Base-by-base conservation (phyloP, 768 basidiomycete genomes). In the Leccinum truebloodii region DNA sequence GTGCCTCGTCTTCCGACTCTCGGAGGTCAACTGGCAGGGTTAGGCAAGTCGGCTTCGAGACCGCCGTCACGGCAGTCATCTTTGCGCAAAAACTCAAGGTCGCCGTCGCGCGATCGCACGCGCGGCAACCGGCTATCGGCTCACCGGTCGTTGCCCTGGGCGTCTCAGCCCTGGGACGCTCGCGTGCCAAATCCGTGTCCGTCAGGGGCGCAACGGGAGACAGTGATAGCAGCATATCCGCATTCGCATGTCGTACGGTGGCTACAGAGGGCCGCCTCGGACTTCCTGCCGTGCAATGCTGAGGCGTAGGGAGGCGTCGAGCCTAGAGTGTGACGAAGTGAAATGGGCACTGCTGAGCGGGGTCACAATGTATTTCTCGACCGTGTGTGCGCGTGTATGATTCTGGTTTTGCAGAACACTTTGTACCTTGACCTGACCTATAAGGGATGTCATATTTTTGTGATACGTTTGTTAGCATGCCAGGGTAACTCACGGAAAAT, bases 81-180 rank as follows among this genome's bases (percentile, higher is more conserved):
- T 70, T 69, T 57, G 55, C 65, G 5, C 63, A 65, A 20, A 69
- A 62, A 51, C 68, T 69, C 49, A 67, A 70, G 61, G 50, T 55
- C 24, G 60, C 66, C 22, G 65, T 54, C 22, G 63, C 63, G 26
- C 62, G 59, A 8, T 52, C 67, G 14, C 64, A 41, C 22, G 20
- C 4, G 30, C 46, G 41, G 39, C 16, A 39, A 41, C 18, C n/a
- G 18, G 39, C 18, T 8, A 1, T n/a, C 9, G 18, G 39, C 39
- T 41, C 18, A 41, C 2, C 39, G 8, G 2, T n/a, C 2, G 8
- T 41, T 18, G 39, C 39, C 0, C 26, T 48, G 35, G 20, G 28
- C 28, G 14, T 18, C 20, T 46, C 57, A 4, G 14, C 53, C 20
- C 1, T n/a, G 41, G 54, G 59, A 6, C 65, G 56, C 32, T 35